Percentiles rank a stretch among this genome's conserved stretches.
Conservation (phyloP, 78 protist genomes). For the Bodo saltans region DNA sequence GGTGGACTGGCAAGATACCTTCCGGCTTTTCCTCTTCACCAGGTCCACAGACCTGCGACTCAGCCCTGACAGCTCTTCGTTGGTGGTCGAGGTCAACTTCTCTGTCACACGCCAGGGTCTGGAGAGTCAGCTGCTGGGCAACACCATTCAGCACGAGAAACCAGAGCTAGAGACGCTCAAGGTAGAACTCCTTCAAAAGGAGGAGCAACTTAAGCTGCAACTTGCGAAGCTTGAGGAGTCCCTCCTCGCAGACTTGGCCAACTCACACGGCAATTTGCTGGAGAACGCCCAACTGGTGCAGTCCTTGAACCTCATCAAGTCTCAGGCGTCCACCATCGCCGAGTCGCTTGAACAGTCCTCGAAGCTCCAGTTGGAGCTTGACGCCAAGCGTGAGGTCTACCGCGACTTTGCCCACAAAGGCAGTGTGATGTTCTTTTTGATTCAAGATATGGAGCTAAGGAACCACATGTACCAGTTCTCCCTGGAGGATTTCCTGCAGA, state of each 20-base stretch:
- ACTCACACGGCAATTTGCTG: conserved; percentile 54
- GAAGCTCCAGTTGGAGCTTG: conserved; percentile 46
- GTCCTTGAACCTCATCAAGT: conserved; percentile 63
- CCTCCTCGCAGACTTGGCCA: conserved; percentile 58
- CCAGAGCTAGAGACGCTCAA: conserved; percentile 58
- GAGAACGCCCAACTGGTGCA: conserved; percentile 65
- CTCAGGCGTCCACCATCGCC: conserved; percentile 25
- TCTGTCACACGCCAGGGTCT: conserved; percentile 61
- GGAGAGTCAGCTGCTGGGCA: conserved; percentile 62
- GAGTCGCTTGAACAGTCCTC: conserved; percentile 45
- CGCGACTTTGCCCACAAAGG: conserved; percentile 48
- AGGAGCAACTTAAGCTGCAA: conserved; percentile 59
- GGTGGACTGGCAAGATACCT: conserved; percentile 60
- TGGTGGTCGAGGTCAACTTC: conserved; percentile 54
- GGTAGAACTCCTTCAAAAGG: conserved; percentile 51
- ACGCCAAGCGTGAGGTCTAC: conserved; percentile 67
- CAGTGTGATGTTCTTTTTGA: conserved; percentile 44
- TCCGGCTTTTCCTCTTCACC: conserved; percentile 58
- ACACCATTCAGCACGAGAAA: conserved; percentile 59
- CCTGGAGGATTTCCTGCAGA: conserved; percentile 39
- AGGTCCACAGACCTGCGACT: conserved; percentile 42
- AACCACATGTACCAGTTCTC: conserved; percentile 70
- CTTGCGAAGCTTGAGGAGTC: conserved; percentile 56
- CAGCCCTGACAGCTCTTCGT: conserved; percentile 56
- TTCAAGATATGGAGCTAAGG: conserved; percentile 39